Percentiles rank a stretch among this genome's conserved stretches.
Conservation (phyloP, 208 protist genomes). For the Crithidia sp. region DNA sequence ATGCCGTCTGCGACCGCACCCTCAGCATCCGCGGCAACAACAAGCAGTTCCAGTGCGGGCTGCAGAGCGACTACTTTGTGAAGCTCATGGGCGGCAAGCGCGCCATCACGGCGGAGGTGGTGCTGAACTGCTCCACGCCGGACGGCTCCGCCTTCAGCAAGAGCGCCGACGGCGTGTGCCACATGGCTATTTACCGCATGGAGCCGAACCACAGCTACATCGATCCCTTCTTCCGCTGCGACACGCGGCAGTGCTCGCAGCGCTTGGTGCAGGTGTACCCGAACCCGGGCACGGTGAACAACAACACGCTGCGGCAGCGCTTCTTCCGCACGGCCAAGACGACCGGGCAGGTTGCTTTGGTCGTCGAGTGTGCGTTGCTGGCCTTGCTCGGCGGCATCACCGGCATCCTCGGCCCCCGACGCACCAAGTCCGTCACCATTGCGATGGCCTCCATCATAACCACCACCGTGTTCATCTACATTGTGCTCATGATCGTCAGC, state of each 20-base stretch:
- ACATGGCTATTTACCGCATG: constrained; percentile 76
- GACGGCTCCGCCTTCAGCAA: constrained; percentile 52
- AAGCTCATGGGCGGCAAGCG: constrained; percentile 66
- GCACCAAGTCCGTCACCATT: constrained; percentile 42
- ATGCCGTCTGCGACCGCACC: constrained; percentile 44
- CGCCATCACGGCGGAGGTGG: constrained; percentile 61
- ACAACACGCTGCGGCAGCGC: constrained; percentile 27
- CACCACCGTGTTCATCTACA: constrained; percentile 52
- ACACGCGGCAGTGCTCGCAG: constrained; percentile 57
- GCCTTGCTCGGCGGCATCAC: constrained; percentile 50
- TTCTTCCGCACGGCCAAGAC: constrained; percentile 44
- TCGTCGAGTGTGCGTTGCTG: constrained; percentile 57
- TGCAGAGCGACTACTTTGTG: constrained; percentile 64
- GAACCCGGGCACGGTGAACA: background rate
- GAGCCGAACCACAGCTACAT: constrained; percentile 65
- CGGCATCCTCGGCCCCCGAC: constrained; percentile 37
- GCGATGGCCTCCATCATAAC: constrained; percentile 39
- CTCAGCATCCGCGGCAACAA: constrained; percentile 60
- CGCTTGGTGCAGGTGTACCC: constrained; percentile 26
- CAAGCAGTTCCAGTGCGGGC: constrained; percentile 81
- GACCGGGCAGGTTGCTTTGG: constrained; percentile 46
- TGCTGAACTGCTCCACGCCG: constrained; percentile 68
- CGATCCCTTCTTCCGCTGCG: constrained; percentile 85
- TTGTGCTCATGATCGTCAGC: constrained; percentile 60
- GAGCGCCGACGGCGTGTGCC: constrained; percentile 40